Conservation (phyloP, 495 filamentous ascomycete species). For the Lophiostoma macrostomum region DNA sequence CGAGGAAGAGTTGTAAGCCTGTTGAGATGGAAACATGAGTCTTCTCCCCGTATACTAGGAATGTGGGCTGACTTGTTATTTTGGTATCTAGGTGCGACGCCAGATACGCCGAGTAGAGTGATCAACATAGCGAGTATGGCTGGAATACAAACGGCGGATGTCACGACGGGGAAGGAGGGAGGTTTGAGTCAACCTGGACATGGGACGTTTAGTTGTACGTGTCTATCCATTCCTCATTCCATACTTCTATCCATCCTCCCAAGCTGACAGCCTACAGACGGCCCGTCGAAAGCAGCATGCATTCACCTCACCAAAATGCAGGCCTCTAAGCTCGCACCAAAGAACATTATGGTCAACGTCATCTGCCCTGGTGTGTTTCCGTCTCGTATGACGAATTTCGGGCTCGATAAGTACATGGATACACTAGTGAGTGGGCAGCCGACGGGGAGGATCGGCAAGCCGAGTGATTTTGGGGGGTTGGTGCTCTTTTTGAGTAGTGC, state of each 20-base stretch:
- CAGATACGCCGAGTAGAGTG: conserved; percentile 34
- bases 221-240: background rate
- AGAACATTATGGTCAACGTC: conserved; percentile 39
- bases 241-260: background rate
- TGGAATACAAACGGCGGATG: conserved; percentile 39
- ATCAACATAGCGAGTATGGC: conserved; percentile 42
- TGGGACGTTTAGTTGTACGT: conserved; percentile 38
- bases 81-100: too few species aligned
- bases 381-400: conserved; percentile 39
- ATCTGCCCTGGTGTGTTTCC: conserved; percentile 43
- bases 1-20: too few species aligned
- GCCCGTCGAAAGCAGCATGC: conserved; percentile 39
- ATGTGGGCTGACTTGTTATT: too few species aligned
- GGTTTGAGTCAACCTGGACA: conserved; percentile 35
- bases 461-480: conserved; percentile 38
- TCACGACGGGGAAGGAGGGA: conserved; percentile 36
- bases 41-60: too few species aligned
- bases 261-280: too few species aligned
- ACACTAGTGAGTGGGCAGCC: conserved; percentile 37
- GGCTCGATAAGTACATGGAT: conserved; percentile 37
- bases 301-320: conserved; percentile 41
- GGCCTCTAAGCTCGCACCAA: conserved; percentile 39
- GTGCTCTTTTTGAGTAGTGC: conserved; percentile 36
- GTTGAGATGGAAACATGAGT: too few species aligned
- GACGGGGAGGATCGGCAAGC: conserved; percentile 39